A percentile compares a stretch with the other conserved stretches of the same genome.
These are phyloP conservation scores for Trypanosoma melophagium DNA, from an alignment of 208 protist species.

Conservation along the genomic window DNA sequence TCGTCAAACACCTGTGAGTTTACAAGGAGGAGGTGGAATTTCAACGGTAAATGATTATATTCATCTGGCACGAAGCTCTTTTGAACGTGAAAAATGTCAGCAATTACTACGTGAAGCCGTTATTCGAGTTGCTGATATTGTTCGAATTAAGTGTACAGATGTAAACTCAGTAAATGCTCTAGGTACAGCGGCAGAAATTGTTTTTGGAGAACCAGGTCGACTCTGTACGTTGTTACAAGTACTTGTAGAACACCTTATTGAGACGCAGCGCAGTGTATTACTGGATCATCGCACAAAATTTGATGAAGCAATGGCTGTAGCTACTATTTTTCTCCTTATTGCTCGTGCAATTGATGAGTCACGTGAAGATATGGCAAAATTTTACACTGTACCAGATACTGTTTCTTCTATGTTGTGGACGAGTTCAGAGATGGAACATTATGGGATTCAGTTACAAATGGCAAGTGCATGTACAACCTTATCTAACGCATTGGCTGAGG, in stretches of 20 bases:
- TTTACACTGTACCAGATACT: constrained; percentile 36
- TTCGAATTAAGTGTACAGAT: constrained; percentile 22
- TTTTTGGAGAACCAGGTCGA: constrained; percentile 51
- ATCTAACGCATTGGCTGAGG: constrained; percentile 43
- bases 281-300: constrained; percentile 62
- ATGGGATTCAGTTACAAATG: constrained; percentile 47
- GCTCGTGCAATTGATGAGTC: constrained; percentile 64
- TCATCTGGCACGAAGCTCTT: constrained; percentile 25
- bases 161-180: constrained; percentile 2
- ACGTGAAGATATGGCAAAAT: constrained; percentile 42
- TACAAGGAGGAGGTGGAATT: neutral
- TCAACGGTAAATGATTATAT: constrained; percentile 15
- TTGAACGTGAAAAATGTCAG: constrained; percentile 64
- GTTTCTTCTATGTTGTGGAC: constrained; percentile 55
- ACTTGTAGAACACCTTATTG: constrained; percentile 38
- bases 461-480: constrained; percentile 35
- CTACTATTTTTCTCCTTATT: constrained; percentile 61
- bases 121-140: constrained; percentile 43
- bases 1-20: neutral
- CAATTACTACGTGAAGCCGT: constrained; percentile 55
- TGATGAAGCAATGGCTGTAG: constrained; percentile 47
- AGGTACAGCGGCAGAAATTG: constrained; percentile 66
- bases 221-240: constrained; percentile 40
- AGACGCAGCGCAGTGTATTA: constrained; percentile 43
- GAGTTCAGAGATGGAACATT: constrained; percentile 31